Percentiles rank a stretch among this genome's conserved stretches.
Conservation (phyloP, 1,284 basidiomycete genomes). For the Apiotrichum montevideense region DNA sequence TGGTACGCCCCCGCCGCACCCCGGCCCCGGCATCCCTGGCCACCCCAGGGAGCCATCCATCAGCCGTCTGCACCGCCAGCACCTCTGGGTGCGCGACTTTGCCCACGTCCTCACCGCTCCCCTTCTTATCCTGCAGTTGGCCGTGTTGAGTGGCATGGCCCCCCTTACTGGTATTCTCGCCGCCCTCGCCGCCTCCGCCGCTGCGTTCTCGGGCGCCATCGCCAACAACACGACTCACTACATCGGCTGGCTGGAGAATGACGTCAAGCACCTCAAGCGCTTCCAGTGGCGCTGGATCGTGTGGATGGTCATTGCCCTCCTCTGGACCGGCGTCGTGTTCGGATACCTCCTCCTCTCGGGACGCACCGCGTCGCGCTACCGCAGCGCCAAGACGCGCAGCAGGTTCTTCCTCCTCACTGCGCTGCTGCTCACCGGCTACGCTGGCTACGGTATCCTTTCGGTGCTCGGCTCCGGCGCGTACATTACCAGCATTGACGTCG, state of each 20-base stretch:
- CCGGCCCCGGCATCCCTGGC: background rate
- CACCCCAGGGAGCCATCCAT: background rate
- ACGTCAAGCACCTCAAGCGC: background rate
- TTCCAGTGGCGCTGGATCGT: constrained; percentile 7
- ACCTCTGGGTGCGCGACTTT: constrained; percentile 28
- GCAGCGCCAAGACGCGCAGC: constrained; percentile 30
- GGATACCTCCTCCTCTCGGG: constrained; percentile 33
- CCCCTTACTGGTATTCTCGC: constrained; percentile 22
- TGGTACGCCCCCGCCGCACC: constrained; percentile 5
- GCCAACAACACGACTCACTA: background rate
- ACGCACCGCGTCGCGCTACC: constrained; percentile 25
- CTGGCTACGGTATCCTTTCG: constrained; percentile 39
- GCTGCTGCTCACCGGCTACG: constrained; percentile 35
- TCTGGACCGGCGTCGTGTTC: constrained; percentile 26
- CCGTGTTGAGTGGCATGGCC: constrained; percentile 33
- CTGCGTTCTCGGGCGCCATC: constrained; percentile 8
- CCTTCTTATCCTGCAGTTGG: constrained; percentile 31
- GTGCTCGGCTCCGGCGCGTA: constrained; percentile 34
- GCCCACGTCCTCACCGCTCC: constrained; percentile 32
- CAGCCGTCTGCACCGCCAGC: constrained; percentile 22
- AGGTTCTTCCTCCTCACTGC: constrained; percentile 32
- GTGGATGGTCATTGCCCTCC: constrained; percentile 28
- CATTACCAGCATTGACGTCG: constrained; percentile 35
- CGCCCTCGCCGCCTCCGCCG: constrained; percentile 32
- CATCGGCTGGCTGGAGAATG: too few relatives aligned